Conservation (phyloP, 202 grass and related monocot species). For the Brachypodium distachyon region DNA sequence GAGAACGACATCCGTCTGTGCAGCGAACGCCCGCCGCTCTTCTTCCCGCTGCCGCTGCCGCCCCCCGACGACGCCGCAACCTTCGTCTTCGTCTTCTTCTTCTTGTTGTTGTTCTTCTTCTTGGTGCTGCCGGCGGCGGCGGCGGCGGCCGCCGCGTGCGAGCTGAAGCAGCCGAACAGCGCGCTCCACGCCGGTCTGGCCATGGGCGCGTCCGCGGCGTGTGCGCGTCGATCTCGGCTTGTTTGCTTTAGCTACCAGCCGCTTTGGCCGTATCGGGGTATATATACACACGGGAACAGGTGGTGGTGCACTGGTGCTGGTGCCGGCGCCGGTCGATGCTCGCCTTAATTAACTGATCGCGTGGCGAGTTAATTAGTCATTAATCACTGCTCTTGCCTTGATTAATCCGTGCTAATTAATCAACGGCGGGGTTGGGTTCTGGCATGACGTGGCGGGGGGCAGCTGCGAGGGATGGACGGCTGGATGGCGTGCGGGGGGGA, state of each 20-base stretch:
- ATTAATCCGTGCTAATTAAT: background rate
- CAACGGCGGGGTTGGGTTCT: background rate
- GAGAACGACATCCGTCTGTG: conserved; percentile 64
- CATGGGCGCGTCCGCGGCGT: background rate
- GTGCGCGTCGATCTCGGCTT: background rate
- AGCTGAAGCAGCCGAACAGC: conserved; percentile 50
- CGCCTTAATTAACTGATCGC: background rate
- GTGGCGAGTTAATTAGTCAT: background rate
- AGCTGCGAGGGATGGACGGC: background rate
- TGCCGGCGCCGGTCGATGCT: background rate
- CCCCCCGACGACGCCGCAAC: conserved; percentile 3
- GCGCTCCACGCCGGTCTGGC: conserved; percentile 34
- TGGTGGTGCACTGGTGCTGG: background rate
- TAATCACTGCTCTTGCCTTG: no score
- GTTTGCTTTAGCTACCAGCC: background rate
- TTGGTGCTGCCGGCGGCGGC: background rate
- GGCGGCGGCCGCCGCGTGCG: background rate
- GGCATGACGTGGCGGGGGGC: background rate
- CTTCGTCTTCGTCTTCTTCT: conserved; percentile 4
- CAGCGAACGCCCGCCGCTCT: conserved; percentile 34
- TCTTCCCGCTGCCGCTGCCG: background rate
- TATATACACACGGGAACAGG: conserved; percentile 6
- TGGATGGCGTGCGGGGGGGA: background rate
- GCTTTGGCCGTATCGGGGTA: conserved; percentile 24
- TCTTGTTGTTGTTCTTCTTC: background rate